These are phyloP conservation scores for Trypanosoma vivax DNA, from an alignment of 208 protist genomes.

Conservation along the genomic window DNA sequence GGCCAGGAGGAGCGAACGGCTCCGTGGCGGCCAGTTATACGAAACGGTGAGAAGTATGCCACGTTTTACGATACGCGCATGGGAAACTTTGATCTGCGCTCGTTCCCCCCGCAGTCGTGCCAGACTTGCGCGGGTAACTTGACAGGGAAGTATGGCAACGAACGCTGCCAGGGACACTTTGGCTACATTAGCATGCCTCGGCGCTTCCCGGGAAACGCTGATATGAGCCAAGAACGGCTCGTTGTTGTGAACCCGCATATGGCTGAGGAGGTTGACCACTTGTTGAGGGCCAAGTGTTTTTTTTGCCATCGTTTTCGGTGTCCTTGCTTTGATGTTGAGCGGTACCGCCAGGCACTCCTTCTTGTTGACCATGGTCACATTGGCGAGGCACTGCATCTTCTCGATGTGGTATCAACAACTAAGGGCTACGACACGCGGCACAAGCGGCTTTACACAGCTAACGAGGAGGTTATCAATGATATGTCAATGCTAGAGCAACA, in stretches of 20 bases:
- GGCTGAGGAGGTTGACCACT: conserved; percentile 53
- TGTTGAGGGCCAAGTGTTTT: conserved; percentile 83
- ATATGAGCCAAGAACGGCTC: conserved; percentile 28
- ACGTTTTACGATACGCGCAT: conserved; percentile 88
- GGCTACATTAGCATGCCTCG: conserved; percentile 82
- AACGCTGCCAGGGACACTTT: conserved; percentile 86
- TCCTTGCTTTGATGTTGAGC: conserved; percentile 70
- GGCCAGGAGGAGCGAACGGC: conserved; percentile 56
- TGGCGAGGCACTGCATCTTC: conserved; percentile 76
- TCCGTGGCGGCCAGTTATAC: conserved; percentile 44
- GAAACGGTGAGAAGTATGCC: conserved; percentile 30
- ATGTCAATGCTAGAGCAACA: conserved; percentile 47
- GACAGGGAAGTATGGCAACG: conserved; percentile 72
- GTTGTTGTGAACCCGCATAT: conserved; percentile 83
- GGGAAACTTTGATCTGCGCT: conserved; percentile 82
- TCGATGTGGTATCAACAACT: conserved; percentile 61
- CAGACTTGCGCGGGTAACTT: conserved; percentile 58
- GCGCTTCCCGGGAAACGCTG: conserved; percentile 46
- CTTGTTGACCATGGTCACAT: conserved; percentile 65
- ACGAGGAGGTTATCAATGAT: conserved; percentile 68
- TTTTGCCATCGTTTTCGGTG: conserved; percentile 79
- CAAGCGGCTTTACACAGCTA: conserved; percentile 42
- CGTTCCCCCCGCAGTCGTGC: conserved; percentile 75
- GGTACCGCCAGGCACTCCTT: conserved; percentile 72
- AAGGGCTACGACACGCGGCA: conserved; percentile 40